Percentiles rank a stretch among this genome's conserved stretches.
phyloP scores from a whole-genome alignment of 2,329 filamentous ascomycete species.

The Diplodia seriata region DNA sequence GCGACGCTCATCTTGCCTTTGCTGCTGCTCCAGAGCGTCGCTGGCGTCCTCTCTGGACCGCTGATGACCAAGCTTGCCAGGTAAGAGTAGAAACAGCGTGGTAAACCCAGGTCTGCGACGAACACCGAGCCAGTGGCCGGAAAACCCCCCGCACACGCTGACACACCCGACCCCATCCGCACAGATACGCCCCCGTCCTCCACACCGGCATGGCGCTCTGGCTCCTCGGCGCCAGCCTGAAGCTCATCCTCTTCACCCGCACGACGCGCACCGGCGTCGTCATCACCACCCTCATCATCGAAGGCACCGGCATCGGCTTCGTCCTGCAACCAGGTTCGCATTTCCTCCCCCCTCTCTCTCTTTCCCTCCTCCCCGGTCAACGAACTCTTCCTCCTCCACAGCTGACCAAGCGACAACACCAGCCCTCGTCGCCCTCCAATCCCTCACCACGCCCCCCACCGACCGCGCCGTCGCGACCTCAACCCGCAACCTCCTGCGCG shows the following conservation, averaged over 20 bases:
- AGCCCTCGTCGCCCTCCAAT: constrained; percentile 43
- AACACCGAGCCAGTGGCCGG: too few relatives aligned
- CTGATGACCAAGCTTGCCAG: constrained; percentile 38
- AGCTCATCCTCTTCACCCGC: constrained; percentile 37
- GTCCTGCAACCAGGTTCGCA: constrained; percentile 40
- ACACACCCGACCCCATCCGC: too few relatives aligned
- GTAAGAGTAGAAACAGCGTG: constrained; percentile 29
- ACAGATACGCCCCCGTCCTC: constrained; percentile 36
- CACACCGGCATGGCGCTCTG: constrained; percentile 38
- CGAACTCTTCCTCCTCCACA: not conserved
- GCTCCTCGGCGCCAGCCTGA: constrained; percentile 39
- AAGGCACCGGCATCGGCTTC: constrained; percentile 41
- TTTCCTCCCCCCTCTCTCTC: too few relatives aligned
- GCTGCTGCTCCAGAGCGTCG: constrained; percentile 38
- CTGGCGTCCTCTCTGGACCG: constrained; percentile 33
- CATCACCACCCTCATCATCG: constrained; percentile 38
- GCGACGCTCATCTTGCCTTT: constrained; percentile 40
- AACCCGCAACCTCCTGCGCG: constrained; percentile 41
- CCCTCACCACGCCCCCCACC: constrained; percentile 34
- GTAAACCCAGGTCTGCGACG: too few relatives aligned
- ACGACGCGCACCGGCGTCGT: constrained; percentile 36
- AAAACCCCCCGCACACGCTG: too few relatives aligned
- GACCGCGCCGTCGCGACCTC: constrained; percentile 43
- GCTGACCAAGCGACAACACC: not conserved
- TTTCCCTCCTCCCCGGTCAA: too few relatives aligned